Base-by-base conservation (phyloP, 2,329 filamentous ascomycete genomes). In the Ceratocystis papillata region DNA sequence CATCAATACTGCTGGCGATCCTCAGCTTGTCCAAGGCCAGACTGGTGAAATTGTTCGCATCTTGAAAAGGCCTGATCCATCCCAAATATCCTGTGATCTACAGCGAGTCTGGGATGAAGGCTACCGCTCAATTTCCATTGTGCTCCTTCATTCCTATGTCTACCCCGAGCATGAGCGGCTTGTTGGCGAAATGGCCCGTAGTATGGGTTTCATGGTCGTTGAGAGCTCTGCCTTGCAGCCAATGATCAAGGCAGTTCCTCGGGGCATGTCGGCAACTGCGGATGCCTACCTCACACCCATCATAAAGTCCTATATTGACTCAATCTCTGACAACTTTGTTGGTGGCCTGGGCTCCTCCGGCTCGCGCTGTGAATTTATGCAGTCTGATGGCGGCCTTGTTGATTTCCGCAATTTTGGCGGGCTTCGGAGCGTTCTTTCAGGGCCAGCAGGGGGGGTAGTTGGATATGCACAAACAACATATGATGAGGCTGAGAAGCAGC, bases 361-460 rank as follows among this genome's bases (percentile, higher is more conserved):
- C 2, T 89, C 90, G 2, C 80, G 92, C 69, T 96, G 92, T 76
- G 91, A 96, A 74, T 96, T 96, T 70, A 96, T 96, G 91, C 90
- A 96, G 74, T 91, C 87, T 8, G 89, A 95, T 69, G 90, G 89
- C 25, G 84, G 85, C 0, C 74, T 87, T 1, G 83, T 87, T 0
- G 88, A 91, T 69, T 87, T 91, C 0, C 85, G 89, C 66, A 86
- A 84, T 70, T 96, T 96, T 72, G 92, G 89, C 0, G 92, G 92
- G 0, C 77, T 96, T 3, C 86, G 87, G 71, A 90, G 90, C 1
- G 95, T 96, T 67, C 74, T 96, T 1, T 95, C 90, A 0, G 92
- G 92, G 0, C 92, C 92, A 1, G 92, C 92, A n/a, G 92, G 91
- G 41, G 92, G 92, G 50, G 92, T 96, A 0, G 91, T 96, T 0